Conservation (phyloP, 441 rosid species). For the Gossypium aridum region DNA sequence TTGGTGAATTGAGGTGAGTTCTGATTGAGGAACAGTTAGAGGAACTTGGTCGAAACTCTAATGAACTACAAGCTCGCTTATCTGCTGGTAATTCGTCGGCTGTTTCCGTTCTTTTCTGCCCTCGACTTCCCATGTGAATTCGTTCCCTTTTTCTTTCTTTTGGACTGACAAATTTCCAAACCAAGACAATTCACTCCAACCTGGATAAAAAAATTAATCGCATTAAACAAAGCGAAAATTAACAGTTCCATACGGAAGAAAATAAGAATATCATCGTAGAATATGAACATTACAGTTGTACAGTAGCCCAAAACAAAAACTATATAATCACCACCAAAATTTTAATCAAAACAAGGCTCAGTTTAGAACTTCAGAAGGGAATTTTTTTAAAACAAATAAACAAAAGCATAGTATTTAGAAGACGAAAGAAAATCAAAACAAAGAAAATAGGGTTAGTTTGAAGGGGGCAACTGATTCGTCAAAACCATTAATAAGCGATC, state of each 20-base stretch:
- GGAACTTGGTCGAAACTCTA: constrained; percentile 76
- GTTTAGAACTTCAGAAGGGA: neutral
- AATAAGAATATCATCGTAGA: neutral
- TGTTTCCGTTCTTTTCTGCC: constrained; percentile 81
- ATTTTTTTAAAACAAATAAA: neutral
- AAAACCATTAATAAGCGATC: neutral
- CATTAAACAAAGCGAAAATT: neutral
- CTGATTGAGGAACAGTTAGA: constrained; percentile 58
- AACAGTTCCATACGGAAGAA: neutral
- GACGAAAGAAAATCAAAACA: neutral
- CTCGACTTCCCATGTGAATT: constrained; percentile 61
- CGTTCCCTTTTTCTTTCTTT: neutral
- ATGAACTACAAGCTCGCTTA: constrained; percentile 87
- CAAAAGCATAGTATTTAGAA: neutral
- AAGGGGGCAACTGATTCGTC: neutral
- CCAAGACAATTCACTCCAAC: constrained; percentile 2
- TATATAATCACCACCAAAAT: neutral
- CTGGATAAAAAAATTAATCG: neutral
- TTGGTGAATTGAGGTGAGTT: constrained; percentile 43
- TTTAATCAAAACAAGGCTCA: neutral
- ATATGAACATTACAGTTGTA: neutral
- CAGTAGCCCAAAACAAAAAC: neutral
- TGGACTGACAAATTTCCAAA: neutral
- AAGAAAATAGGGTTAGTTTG: neutral
- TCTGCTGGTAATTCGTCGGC: constrained; percentile 84